These are phyloP conservation scores for Davidsoniella eucalypti DNA, from an alignment of 2,329 filamentous ascomycete species.

Conservation along the genomic window DNA sequence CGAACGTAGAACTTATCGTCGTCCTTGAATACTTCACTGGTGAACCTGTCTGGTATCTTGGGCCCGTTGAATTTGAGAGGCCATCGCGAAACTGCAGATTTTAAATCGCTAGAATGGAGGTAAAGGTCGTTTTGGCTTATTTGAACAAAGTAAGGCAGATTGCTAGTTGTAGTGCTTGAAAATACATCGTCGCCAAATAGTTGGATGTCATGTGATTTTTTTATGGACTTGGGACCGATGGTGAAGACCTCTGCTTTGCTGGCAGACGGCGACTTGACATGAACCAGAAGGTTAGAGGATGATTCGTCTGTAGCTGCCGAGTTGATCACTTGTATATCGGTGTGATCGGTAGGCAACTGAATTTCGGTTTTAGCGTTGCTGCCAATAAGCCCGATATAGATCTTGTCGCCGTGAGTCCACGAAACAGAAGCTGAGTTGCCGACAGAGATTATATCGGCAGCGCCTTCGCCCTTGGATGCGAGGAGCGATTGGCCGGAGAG, in stretches of 20 bases:
- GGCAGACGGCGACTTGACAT: too few relatives aligned
- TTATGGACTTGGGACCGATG: not conserved
- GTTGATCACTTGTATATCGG: too few relatives aligned
- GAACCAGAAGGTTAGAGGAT: too few relatives aligned
- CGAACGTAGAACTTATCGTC: conserved; percentile 51
- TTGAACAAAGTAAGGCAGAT: conserved; percentile 79
- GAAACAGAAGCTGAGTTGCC: not conserved
- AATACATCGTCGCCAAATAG: conserved; percentile 56
- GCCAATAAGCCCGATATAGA: not conserved
- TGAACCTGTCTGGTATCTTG: conserved; percentile 19
- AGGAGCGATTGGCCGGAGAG: too few relatives aligned
- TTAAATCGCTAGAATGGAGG: conserved; percentile 59
- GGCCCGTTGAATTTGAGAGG: conserved; percentile 30
- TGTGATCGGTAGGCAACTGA: too few relatives aligned
- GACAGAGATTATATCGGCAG: too few relatives aligned
- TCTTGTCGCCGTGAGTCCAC: not conserved
- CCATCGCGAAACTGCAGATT: conserved; percentile 65
- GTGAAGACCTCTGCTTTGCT: conserved; percentile 51
- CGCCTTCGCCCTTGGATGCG: too few relatives aligned
- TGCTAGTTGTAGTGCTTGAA: conserved; percentile 58
- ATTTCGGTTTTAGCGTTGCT: too few relatives aligned
- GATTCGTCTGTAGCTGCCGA: too few relatives aligned
- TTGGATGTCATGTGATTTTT: conserved; percentile 62
- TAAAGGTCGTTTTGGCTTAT: conserved; percentile 58
- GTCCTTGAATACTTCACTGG: conserved; percentile 57